Evolutionary conservation across 768 basidiomycete genomes (phyloP).

Genomic region (Boletus bicolor): DNA sequence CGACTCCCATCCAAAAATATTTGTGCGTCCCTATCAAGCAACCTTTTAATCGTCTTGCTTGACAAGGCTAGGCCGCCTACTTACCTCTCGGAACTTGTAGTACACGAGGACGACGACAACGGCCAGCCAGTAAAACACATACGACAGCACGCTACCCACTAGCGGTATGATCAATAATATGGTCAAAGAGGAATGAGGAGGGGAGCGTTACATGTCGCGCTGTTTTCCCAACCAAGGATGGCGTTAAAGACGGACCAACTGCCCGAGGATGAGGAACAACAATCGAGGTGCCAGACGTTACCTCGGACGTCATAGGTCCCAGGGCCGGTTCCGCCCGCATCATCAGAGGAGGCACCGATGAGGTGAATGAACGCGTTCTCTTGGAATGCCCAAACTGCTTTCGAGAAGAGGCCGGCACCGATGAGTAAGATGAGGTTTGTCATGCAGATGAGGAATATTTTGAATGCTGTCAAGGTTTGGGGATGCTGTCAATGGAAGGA

Average conservation of each 20-base stretch:
- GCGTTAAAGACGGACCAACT: conserved; percentile 85
- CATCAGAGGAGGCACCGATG: conserved; percentile 74
- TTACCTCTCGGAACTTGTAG: conserved; percentile 62
- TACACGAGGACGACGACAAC: conserved; percentile 65
- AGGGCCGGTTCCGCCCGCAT: conserved; percentile 67
- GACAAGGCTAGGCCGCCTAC: neutral
- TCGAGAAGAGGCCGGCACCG: conserved; percentile 90
- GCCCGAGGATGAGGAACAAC: conserved; percentile 62
- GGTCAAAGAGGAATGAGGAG: neutral
- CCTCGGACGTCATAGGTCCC: conserved; percentile 80
- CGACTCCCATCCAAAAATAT: conserved; percentile 54
- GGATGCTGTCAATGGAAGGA: neutral
- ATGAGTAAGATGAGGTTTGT: conserved; percentile 91
- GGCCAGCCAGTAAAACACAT: conserved; percentile 90
- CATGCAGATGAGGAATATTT: conserved; percentile 86
- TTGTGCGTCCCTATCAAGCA: conserved; percentile 58
- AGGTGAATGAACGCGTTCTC: conserved; percentile 59
- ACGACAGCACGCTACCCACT: conserved; percentile 80
- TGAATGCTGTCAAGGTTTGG: conserved; percentile 48
- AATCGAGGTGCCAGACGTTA: conserved; percentile 86
- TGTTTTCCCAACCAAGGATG: conserved; percentile 88
- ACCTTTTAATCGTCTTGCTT: neutral
- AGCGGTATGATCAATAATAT: neutral
- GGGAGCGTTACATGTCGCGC: conserved; percentile 52
- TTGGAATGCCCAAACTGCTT: conserved; percentile 71